Base-by-base conservation (phyloP, 306 rosid species). In the Trifolium fragiferum region DNA sequence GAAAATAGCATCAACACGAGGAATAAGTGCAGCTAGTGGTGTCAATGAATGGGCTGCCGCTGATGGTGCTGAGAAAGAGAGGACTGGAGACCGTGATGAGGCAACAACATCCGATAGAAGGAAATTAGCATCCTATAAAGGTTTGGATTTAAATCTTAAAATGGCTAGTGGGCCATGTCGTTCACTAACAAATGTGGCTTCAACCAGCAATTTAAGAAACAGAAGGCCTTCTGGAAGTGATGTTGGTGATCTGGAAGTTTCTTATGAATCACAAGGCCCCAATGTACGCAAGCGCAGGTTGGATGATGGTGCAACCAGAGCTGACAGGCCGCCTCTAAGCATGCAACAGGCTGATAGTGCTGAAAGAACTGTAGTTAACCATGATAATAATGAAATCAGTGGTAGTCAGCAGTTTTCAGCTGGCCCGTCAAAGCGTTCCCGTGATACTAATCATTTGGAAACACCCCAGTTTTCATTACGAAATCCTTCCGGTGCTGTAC, bases 21-120 rank as follows among this genome's bases (percentile, higher is more conserved):
- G 99, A 69, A 85, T 82, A 76, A 95, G 98, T 87, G 99, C 99
- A 69, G 97, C 99, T 43, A 95, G 98, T 78, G 99, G 97, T 72
- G 86, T 94, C 72, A 94, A 89, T 82, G 97, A 93, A 66, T 91
- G 97, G 96, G 82, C 87, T 86, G 87, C 90, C 65, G 85, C 87
- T 49, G 96, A 87, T 62, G 92, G 88, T 72, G 81, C 74, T 20
- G 97, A 87, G 58, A 95, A 89, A 82, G 99, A 92, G 76, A 88
- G 82, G 10, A 82, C 82, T 37, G 98, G 84, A 84, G 97, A 92
- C 46, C 98, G 77, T 43, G 99, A 92, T 61, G 99, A 95, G 81
- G 99, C 90, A 40, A 84, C 98, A 51, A 93, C 98, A 27, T 85
- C 97, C 62, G 85, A 86, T 66, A 93, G 80, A 79, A 84, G 85